These are phyloP conservation scores for Herpotrichia juniperi DNA, from an alignment of 2,329 filamentous ascomycete species.

Conservation along the genomic window DNA sequence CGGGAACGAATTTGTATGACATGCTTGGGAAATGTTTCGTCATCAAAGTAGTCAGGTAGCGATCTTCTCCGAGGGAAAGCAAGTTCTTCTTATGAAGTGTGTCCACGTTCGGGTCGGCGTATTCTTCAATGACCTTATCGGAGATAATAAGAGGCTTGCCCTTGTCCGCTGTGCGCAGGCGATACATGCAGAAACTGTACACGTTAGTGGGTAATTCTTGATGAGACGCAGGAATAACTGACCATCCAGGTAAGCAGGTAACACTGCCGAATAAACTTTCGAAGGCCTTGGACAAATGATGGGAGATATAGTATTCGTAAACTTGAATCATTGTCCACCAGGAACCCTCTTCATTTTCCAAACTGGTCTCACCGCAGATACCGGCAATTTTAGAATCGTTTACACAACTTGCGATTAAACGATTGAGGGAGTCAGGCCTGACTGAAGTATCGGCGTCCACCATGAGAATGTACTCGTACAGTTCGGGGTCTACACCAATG, in stretches of 20 bases:
- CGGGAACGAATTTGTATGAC: conserved; percentile 94
- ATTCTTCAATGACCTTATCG: conserved; percentile 85
- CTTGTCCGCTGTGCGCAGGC: conserved; percentile 89
- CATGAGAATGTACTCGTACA: conserved; percentile 98
- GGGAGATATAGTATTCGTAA: conserved; percentile 99
- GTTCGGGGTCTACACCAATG: conserved; percentile 94
- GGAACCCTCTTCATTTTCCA: conserved; percentile 92
- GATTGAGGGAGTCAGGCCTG: conserved; percentile 87
- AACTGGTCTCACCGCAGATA: conserved; percentile 94
- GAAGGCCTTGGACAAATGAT: conserved; percentile 95
- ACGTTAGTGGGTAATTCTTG: conserved; percentile 20
- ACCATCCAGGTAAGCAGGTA: conserved; percentile 99
- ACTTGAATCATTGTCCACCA: conserved; percentile 99
- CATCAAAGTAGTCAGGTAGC: conserved; percentile 96
- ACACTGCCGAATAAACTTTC: conserved; percentile 97
- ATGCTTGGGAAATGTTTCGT: conserved; percentile 95
- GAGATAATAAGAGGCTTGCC: conserved; percentile 94
- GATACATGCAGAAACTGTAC: conserved; percentile 96
- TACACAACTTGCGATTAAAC: conserved; percentile 88
- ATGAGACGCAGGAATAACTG: conserved; percentile 51
- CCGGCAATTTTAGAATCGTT: conserved; percentile 96
- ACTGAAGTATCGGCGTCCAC: conserved; percentile 97
- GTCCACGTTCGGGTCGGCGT: conserved; percentile 86
- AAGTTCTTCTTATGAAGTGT: conserved; percentile 96
- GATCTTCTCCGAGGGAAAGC: conserved; percentile 92